Evolutionary conservation across 2,329 filamentous ascomycete species (phyloP), one percentile per base, ranked within the genome.

Genomic region (Neofusicoccum kwambonambiense): DNA sequence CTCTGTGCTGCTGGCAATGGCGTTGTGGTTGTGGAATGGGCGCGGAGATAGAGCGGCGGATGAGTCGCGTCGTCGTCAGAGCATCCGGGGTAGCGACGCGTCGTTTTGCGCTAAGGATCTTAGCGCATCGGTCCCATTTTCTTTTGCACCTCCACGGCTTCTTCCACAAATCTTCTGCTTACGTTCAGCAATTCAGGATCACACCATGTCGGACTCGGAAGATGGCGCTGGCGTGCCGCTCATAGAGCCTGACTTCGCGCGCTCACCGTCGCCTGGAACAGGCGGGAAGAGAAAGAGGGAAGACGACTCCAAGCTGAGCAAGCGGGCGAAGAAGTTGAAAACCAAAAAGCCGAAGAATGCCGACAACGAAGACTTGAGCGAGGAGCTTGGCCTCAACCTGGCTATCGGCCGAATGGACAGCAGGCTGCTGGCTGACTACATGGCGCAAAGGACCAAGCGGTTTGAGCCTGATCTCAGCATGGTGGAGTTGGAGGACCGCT

Each of bases 371-470:
- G 77, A 81, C 19, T 65, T 83, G 64, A 80, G 83, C 66, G 73
- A 77, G 66, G 75, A 79, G 69, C 68, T 78, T 41, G 78, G 90
- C 6, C 81, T 97, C 69, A 96, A 97, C 78, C 87, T 87, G 68
- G 86, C 90, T 3, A 91, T 97, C 74, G 86, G 88, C 50, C 86
- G 87, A 67, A 93, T 97, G 89, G 92, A 97, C 76, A 89, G 87
- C 66, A 87, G 89, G 69, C 83, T 97, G 47, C 81, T 97, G 52
- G 91, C 93, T 1, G 94, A 97, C 75, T 89, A 97, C 75, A 83
- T 97, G 67, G 90, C 90, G 6, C 89, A 95, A 73, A 87, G 90
- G 73, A 89, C 91, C 62, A 87, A 85, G 68, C 85, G 90, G 27
- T 96, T 94, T 73, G 91, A 92, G 62, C 87, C 86, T 34, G 90